phyloP scores from a whole-genome alignment of 176 grass and related monocot genomes.

The Avena atlantica region DNA sequence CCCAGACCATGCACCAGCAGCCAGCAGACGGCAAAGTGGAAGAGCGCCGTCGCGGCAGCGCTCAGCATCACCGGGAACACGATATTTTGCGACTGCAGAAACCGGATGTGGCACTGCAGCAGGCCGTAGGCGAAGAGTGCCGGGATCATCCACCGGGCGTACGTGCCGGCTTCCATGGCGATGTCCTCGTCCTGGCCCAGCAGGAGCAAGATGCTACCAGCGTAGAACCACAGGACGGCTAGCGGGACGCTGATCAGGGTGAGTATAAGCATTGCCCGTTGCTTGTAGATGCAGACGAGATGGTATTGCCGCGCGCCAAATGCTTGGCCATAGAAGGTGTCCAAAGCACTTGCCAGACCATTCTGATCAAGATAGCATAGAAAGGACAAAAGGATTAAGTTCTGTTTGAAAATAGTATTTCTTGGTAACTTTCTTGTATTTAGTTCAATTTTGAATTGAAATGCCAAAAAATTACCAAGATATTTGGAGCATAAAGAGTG shows the following conservation, averaged over 20 bases:
- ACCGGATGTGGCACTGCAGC: constrained; percentile 28
- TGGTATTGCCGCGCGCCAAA: constrained; percentile 47
- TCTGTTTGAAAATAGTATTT: no score
- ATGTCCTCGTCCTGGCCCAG: constrained; percentile 53
- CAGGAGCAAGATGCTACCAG: constrained; percentile 43
- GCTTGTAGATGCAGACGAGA: constrained; percentile 51
- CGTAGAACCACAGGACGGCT: constrained; percentile 43
- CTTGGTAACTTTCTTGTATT: no score
- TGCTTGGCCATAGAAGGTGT: constrained; percentile 36
- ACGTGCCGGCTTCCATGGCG: constrained; percentile 48
- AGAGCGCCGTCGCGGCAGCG: not conserved
- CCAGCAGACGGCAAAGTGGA: constrained; percentile 17
- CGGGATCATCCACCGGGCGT: constrained; percentile 58
- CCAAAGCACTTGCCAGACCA: constrained; percentile 29
- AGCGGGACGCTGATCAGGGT: constrained; percentile 46
- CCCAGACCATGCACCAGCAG: not conserved
- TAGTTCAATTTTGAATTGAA: no score
- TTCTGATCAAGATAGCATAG: not conserved
- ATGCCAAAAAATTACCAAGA: no score
- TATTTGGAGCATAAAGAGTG: no score
- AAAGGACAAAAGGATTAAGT: no score
- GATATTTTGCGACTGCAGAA: constrained; percentile 21
- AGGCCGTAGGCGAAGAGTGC: constrained; percentile 46
- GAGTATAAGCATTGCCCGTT: constrained; percentile 56
- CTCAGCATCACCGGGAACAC: constrained; percentile 1